Evolutionary conservation across 306 rosid genomes (phyloP).

Genomic region (Gynostemma pentaphyllum): DNA sequence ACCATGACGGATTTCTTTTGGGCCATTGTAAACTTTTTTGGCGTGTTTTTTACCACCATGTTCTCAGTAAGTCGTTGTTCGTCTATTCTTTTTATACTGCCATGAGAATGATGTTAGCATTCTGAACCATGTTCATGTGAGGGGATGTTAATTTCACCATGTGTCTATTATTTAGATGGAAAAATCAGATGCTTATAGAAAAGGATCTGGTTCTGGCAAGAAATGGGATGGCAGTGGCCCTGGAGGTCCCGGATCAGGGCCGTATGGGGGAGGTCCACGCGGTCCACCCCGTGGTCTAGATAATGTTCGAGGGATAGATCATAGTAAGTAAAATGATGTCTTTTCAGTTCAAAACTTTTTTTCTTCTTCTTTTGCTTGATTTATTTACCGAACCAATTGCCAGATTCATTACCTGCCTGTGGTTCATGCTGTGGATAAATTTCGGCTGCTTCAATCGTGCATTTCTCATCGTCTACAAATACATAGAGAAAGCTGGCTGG

Average conservation of each 20-base stretch:
- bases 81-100: too few relatives aligned
- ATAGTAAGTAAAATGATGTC: slow-evolving; percentile 45
- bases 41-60: slow-evolving; percentile 77
- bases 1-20: slow-evolving; percentile 79
- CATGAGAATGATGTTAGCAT: not conserved
- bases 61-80: slow-evolving; percentile 53
- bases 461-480: not conserved
- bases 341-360: not conserved
- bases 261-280: slow-evolving; percentile 65
- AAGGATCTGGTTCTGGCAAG: slow-evolving; percentile 61
- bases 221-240: slow-evolving; percentile 87
- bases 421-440: slow-evolving; percentile 94
- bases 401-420: slow-evolving; percentile 89
- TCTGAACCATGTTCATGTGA: not conserved
- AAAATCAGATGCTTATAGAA: slow-evolving; percentile 80
- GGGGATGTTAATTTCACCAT: not conserved
- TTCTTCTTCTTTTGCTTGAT: not conserved
- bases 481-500: not conserved
- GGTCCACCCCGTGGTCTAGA: slow-evolving; percentile 88
- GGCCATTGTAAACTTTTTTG: slow-evolving; percentile 60
- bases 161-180: slow-evolving; percentile 29
- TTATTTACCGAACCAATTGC: not conserved
- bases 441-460: slow-evolving; percentile 2
- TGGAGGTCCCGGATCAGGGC: slow-evolving; percentile 78
- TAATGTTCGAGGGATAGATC: slow-evolving; percentile 82